These are phyloP conservation scores for Marchantia polymorpha DNA, from an alignment of 225 moss, liverwort and hornwort genomes.

Conservation along the genomic window DNA sequence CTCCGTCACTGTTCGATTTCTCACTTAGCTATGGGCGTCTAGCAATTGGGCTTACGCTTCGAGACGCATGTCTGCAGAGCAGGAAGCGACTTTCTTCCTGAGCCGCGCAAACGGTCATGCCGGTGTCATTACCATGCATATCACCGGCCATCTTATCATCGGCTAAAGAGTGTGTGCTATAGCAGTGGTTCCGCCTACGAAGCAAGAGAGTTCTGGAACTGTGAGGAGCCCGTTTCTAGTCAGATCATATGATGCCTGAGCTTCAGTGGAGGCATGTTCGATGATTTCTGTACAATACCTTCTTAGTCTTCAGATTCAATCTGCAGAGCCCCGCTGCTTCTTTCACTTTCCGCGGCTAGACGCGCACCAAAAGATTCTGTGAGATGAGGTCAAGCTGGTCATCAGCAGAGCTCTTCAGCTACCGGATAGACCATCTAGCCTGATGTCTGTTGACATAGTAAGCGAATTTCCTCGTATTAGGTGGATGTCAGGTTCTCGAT, in stretches of 20 bases:
- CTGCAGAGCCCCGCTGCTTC: too few species aligned
- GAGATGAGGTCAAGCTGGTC: background rate
- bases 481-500: slow-evolving; percentile 4
- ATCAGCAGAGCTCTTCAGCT: background rate
- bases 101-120: background rate
- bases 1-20: background rate
- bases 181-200: background rate
- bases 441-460: background rate
- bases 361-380: background rate
- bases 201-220: background rate
- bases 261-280: background rate
- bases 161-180: background rate
- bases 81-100: slow-evolving; percentile 18
- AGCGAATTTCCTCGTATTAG: background rate
- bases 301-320: background rate
- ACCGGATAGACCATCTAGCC: background rate
- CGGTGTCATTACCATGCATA: background rate
- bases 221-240: background rate
- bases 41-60: slow-evolving; percentile 5
- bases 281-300: slow-evolving; percentile 8
- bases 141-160: background rate
- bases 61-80: slow-evolving; percentile 17
- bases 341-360: background rate
- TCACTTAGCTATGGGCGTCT: background rate
- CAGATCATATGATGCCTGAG: background rate